Percentiles rank a stretch among this genome's conserved stretches.
Conservation (phyloP, 352 stramenopile genomes). For the Phytophthora palmivora region DNA sequence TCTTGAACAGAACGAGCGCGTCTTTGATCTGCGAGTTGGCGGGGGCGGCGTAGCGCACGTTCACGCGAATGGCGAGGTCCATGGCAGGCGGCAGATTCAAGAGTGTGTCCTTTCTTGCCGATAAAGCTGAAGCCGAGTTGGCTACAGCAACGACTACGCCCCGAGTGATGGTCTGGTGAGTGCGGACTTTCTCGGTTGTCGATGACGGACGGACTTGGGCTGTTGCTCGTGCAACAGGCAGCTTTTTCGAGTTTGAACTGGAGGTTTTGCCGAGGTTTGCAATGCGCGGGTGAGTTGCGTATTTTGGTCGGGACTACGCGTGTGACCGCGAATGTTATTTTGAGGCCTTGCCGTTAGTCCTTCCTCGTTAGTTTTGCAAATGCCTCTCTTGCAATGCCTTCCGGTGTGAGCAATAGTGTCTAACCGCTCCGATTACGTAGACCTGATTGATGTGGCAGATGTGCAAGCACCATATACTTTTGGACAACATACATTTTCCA, state of each 20-base stretch:
- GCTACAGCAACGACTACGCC: slow-evolving; percentile 15
- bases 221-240: slow-evolving; percentile 27
- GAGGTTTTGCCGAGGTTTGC: slow-evolving; percentile 13
- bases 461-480: slow-evolving; percentile 16
- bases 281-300: slow-evolving; percentile 35
- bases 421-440: slow-evolving; percentile 37
- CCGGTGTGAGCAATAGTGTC: slow-evolving; percentile 16
- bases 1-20: slow-evolving; percentile 88
- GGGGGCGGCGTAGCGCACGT: slow-evolving; percentile 87
- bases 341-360: slow-evolving; percentile 41
- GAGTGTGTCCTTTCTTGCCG: slow-evolving; percentile 33
- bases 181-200: slow-evolving; percentile 34
- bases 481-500: slow-evolving; percentile 19
- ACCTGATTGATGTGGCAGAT: no score
- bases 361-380: slow-evolving; percentile 33
- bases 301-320: slow-evolving; percentile 36
- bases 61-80: slow-evolving; percentile 90
- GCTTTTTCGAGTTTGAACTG: slow-evolving; percentile 40
- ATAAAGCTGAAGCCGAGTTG: slow-evolving; percentile 20
- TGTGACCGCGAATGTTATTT: slow-evolving; percentile 38
- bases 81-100: slow-evolving; percentile 41
- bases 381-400: no score
- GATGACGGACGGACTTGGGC: slow-evolving; percentile 8
- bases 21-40: slow-evolving; percentile 91
- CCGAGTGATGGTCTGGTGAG: slow-evolving; percentile 29